Evolutionary conservation across 768 basidiomycete genomes (phyloP).

Genomic region (Pleurotus eryngii): DNA sequence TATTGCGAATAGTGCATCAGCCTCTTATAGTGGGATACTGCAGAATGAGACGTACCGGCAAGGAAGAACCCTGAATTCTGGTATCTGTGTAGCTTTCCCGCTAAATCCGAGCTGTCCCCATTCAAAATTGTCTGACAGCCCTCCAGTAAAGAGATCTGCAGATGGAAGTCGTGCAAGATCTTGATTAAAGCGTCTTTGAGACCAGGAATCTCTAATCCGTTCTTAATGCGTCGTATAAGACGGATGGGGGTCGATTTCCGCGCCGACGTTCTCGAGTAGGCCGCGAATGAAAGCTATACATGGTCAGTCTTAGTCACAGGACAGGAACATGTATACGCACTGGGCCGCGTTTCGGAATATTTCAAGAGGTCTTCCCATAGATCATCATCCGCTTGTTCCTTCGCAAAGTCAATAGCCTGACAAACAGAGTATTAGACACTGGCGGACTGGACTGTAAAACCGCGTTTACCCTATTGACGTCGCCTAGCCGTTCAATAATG

Average conservation of each 20-base stretch:
- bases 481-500: constrained; percentile 92
- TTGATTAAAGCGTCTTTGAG: constrained; percentile 93
- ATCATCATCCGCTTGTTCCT: constrained; percentile 94
- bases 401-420: constrained; percentile 96
- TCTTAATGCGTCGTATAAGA: constrained; percentile 90
- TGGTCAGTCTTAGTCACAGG: background rate
- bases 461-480: constrained; percentile 75
- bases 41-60: constrained; percentile 48
- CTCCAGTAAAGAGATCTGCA: constrained; percentile 89
- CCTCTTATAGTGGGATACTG: background rate
- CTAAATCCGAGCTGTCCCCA: constrained; percentile 76
- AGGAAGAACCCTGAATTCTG: constrained; percentile 82
- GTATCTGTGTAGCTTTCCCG: constrained; percentile 61
- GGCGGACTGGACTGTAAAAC: background rate
- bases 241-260: constrained; percentile 96
- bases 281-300: constrained; percentile 85
- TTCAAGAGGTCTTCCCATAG: constrained; percentile 95
- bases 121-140: constrained; percentile 88
- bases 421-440: background rate
- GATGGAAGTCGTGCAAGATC: constrained; percentile 93
- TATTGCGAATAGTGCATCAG: constrained; percentile 21
- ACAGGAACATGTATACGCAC: constrained; percentile 35
- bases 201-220: constrained; percentile 94
- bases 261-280: constrained; percentile 91
- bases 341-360: constrained; percentile 91